A percentile compares a stretch with the other conserved stretches of the same genome.
Conservation (phyloP, 768 basidiomycete genomes). For the Boletus subcaerulescens region DNA sequence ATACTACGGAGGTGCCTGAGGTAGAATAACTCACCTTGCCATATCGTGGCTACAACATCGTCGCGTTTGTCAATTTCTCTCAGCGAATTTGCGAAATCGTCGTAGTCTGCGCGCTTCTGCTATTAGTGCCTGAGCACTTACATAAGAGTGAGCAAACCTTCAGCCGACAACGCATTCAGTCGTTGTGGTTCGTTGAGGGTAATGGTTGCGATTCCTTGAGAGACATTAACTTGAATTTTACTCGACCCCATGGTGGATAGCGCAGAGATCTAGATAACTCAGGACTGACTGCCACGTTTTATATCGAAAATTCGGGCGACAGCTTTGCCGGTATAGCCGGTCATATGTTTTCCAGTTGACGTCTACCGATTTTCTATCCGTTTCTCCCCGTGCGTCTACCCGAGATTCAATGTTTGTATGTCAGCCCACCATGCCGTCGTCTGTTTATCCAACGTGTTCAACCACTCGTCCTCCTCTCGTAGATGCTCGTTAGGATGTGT, state of each 20-base stretch:
- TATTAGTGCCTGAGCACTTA: background rate
- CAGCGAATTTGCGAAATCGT: constrained; percentile 54
- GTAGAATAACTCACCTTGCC: constrained; percentile 49
- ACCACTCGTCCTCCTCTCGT: no score
- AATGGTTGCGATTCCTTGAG: constrained; percentile 63
- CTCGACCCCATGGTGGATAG: constrained; percentile 38
- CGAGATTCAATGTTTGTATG: no score
- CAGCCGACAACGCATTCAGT: constrained; percentile 56
- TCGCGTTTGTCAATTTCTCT: constrained; percentile 55
- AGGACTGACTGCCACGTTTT: background rate
- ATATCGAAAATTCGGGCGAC: background rate
- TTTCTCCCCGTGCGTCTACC: no score
- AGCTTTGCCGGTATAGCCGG: constrained; percentile 8
- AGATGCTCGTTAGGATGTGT: no score
- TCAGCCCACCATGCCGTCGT: no score
- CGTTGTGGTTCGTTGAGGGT: constrained; percentile 59
- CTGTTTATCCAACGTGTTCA: no score
- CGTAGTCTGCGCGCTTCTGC: constrained; percentile 47
- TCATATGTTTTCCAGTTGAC: no score
- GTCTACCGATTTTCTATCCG: no score
- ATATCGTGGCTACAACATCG: constrained; percentile 63
- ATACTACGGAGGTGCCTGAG: background rate
- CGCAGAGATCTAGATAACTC: no score
- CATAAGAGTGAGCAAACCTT: constrained; percentile 31
- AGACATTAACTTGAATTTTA: constrained; percentile 46